Evolutionary conservation across 257 asterid species (phyloP).

Genomic region (Solanum chiquidenum): DNA sequence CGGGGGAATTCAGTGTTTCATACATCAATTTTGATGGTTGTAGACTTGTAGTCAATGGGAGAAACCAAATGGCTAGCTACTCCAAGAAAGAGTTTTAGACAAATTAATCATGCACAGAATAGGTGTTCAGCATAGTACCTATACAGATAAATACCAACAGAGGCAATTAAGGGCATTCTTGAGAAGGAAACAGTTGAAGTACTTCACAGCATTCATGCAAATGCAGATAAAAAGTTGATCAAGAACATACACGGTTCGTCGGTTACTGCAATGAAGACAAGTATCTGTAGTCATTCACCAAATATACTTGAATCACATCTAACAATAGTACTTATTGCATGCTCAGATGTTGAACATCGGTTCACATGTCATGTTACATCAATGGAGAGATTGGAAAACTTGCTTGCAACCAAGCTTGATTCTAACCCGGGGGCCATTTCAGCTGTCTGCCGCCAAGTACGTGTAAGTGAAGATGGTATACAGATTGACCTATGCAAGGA

Average conservation of each 20-base stretch:
- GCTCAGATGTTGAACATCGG: background rate
- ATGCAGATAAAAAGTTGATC: background rate
- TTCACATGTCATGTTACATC: background rate
- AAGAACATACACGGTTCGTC: background rate
- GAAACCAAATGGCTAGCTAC: background rate
- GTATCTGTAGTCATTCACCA: background rate
- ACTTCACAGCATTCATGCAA: background rate
- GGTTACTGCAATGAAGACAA: background rate
- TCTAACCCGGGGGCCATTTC: conserved; percentile 97
- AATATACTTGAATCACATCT: background rate
- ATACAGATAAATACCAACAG: background rate
- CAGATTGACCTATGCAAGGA: conserved; percentile 69
- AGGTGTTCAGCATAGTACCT: background rate
- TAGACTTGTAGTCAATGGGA: background rate
- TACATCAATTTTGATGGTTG: background rate
- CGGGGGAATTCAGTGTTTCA: background rate
- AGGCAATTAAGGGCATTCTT: background rate
- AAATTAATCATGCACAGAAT: background rate
- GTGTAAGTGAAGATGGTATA: conserved; percentile 93
- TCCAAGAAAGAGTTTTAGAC: background rate
- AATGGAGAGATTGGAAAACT: background rate
- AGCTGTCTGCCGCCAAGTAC: conserved; percentile 94
- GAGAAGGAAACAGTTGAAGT: background rate
- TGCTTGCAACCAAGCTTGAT: background rate
- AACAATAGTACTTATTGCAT: background rate